Evolutionary conservation across 140 eudicot species (phyloP), one percentile per base, ranked within the genome.

Genomic region (Erigeron philadelphicus): DNA sequence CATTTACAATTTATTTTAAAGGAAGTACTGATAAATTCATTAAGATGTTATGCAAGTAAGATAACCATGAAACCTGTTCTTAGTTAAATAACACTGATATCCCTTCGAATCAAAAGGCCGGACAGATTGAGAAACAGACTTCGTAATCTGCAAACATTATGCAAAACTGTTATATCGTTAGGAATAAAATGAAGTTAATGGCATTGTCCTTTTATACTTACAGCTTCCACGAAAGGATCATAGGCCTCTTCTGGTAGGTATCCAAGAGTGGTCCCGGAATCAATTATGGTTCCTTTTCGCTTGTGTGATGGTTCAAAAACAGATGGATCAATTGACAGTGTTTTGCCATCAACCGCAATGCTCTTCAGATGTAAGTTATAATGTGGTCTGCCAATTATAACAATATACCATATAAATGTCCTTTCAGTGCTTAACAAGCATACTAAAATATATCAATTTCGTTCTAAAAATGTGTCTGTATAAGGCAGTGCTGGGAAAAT

Each of bases 251-350:
- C 88, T 1, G 84, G 94, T 64, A 90, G 79, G 77, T 87, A 90
- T 15, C 90, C 94, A 62, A 90, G 76, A 61, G 97, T 90, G 52
- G 97, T 90, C 74, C 95, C 97, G 0, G 95, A 87, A 83, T 90
- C 97, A 74, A 90, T 78, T 46, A 90, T 87, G 16, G 95, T 87
- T 61, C 97, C 97, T 50, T 92, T 95, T 25, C 74, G 57, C 68
- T 71, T 80, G 71, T 23, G 52, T 11, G 97, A 87, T 64, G 89
- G 85, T 45, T 81, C 75, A 83, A 90, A 90, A 11, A 80, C 88
- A 41, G 85, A 71, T 40, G 90, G 67, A 73, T 73, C 83, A 41
- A 90, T 85, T 74, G 82, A 31, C 79, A 90, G 78, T 7, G 59
- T 73, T 79, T 83, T 84, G 54, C 89, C 87, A 43, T 87, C 80